These are phyloP conservation scores for Eucalyptus paniculata DNA, from an alignment of 345 rosid species.

Conservation along the genomic window DNA sequence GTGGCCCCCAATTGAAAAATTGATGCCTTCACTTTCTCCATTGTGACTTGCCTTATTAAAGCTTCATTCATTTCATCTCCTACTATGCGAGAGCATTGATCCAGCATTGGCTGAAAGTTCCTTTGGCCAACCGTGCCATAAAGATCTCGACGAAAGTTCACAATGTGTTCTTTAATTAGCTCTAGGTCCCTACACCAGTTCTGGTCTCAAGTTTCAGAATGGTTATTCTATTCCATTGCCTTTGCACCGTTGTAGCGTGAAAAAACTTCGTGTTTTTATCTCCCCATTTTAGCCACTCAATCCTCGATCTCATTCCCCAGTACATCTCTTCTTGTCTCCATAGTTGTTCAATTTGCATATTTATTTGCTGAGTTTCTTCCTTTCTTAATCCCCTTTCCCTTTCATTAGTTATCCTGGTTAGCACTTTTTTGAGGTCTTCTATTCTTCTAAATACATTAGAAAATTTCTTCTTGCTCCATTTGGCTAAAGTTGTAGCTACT, in stretches of 20 bases:
- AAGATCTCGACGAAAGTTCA: too few species aligned
- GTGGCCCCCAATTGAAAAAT: not conserved
- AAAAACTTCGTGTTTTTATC: too few species aligned
- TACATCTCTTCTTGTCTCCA: not conserved
- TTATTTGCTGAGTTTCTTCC: too few species aligned
- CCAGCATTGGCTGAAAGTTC: too few species aligned
- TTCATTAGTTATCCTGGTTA: not conserved
- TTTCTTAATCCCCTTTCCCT: too few species aligned
- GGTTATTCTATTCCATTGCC: not conserved
- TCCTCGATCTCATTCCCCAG: not conserved
- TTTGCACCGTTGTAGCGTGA: not conserved
- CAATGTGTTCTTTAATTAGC: too few species aligned
- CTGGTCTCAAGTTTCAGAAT: not conserved
- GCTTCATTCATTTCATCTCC: not conserved
- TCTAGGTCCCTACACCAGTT: too few species aligned
- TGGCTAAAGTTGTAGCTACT: not conserved
- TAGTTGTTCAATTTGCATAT: not conserved
- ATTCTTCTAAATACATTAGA: too few species aligned
- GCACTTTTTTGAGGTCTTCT: not conserved
- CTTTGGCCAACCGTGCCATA: not conserved
- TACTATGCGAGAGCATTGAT: too few species aligned
- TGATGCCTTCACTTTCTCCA: not conserved
- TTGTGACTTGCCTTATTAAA: not conserved
- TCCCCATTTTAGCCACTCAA: not conserved
- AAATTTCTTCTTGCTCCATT: not conserved